These are phyloP conservation scores for Pythium monospermum DNA, from an alignment of 352 stramenopile genomes.

Conservation along the genomic window DNA sequence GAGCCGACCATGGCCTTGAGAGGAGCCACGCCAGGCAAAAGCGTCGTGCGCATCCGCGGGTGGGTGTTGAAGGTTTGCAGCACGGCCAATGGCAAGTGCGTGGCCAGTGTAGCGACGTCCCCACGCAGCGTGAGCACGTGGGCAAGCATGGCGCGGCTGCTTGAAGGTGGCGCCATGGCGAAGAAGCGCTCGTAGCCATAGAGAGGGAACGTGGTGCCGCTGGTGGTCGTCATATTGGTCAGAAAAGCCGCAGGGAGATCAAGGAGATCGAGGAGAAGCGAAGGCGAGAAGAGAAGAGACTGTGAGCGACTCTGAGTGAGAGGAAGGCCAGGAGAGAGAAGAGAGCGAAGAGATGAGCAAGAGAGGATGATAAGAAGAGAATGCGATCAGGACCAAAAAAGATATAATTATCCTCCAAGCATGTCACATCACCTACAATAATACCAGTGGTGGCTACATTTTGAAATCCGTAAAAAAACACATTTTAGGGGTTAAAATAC, in stretches of 20 bases:
- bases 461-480: too few species aligned
- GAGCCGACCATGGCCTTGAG: constrained; percentile 51
- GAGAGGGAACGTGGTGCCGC: constrained; percentile 34
- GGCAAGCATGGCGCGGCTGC: constrained; percentile 39
- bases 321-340: background rate
- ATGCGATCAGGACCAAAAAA: too few species aligned
- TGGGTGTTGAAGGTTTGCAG: constrained; percentile 56
- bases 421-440: background rate
- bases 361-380: background rate
- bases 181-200: constrained; percentile 70
- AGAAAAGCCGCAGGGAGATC: too few species aligned
- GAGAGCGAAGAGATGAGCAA: background rate
- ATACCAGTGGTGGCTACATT: too few species aligned
- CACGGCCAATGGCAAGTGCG: constrained; percentile 35
- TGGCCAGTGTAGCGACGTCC: constrained; percentile 30
- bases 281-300: background rate
- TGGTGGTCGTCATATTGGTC: constrained; percentile 6
- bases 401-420: background rate
- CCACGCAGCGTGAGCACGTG: constrained; percentile 47
- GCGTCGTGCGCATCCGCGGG: constrained; percentile 37
- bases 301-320: background rate
- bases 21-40: constrained; percentile 35
- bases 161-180: constrained; percentile 41
- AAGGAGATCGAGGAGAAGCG: too few species aligned
- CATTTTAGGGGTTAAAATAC: too few species aligned